Conservation (phyloP, 106 monocot genomes). For the Dendrobium nobile region DNA sequence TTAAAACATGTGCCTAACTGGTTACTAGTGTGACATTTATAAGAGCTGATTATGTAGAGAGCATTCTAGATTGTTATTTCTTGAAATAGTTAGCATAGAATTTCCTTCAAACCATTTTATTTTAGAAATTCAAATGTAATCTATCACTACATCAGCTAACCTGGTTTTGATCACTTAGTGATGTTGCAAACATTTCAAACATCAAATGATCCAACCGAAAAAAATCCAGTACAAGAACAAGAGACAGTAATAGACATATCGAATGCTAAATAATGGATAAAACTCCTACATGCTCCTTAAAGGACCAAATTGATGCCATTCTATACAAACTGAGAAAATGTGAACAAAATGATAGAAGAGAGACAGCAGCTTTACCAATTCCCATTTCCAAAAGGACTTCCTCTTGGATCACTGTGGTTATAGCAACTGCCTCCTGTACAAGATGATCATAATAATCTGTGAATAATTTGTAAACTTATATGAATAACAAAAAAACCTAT, state of each 20-base stretch:
- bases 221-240: neutral
- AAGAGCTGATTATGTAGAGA: neutral
- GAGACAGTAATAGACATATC: neutral
- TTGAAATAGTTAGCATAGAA: neutral
- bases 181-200: neutral
- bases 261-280: neutral
- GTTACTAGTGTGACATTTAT: neutral
- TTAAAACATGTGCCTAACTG: neutral
- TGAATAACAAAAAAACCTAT: neutral
- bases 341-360: neutral
- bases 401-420: constrained; percentile 89
- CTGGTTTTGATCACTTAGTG: neutral
- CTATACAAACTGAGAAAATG: neutral
- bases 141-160: neutral
- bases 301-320: neutral
- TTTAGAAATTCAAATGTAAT: neutral
- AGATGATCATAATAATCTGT: neutral
- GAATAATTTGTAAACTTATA: neutral
- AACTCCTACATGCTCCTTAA: neutral
- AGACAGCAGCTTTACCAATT: constrained; percentile 40
- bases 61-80: neutral
- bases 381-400: constrained; percentile 88
- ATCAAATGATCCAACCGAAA: neutral
- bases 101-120: neutral
- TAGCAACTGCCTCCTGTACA: constrained; percentile 83